These are phyloP conservation scores for Microbotryomycetes sp. DNA, from an alignment of 1,284 basidiomycete species.

Conservation along the genomic window DNA sequence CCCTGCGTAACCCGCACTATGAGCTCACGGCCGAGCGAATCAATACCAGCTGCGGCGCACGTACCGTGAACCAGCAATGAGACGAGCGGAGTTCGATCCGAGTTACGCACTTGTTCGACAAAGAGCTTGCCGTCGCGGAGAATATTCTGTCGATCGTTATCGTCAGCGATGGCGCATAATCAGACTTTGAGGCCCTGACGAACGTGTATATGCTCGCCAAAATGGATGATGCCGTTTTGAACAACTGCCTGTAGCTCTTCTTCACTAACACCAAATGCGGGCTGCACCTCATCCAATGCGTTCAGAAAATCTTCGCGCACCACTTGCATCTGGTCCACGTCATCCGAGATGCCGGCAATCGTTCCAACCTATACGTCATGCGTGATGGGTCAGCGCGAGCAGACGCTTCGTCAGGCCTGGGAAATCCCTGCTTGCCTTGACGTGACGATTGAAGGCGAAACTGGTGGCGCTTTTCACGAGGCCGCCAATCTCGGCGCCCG, in stretches of 20 bases:
- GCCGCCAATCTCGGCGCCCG: slow-evolving; percentile 92
- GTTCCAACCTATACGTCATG: slow-evolving; percentile 63
- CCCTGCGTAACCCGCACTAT: slow-evolving; percentile 40
- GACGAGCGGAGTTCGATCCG: slow-evolving; percentile 84
- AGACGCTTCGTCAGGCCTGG: neutral
- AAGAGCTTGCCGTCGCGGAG: slow-evolving; percentile 85
- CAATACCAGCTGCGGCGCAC: slow-evolving; percentile 6
- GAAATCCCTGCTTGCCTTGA: slow-evolving; percentile 53
- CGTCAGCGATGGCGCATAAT: neutral
- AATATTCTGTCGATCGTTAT: slow-evolving; percentile 54
- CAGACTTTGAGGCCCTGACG: slow-evolving; percentile 38
- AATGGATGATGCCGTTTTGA: slow-evolving; percentile 96
- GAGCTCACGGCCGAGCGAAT: neutral
- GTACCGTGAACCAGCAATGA: slow-evolving; percentile 74
- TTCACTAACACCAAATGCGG: slow-evolving; percentile 95
- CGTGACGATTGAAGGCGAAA: slow-evolving; percentile 96
- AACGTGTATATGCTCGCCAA: slow-evolving; percentile 64
- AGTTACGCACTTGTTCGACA: slow-evolving; percentile 89
- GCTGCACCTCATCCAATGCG: slow-evolving; percentile 90
- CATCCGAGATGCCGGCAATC: slow-evolving; percentile 90
- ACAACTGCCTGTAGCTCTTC: slow-evolving; percentile 92
- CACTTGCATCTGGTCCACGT: slow-evolving; percentile 88
- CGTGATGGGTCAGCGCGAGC: no score
- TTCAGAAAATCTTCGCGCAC: slow-evolving; percentile 80
- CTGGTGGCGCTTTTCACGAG: slow-evolving; percentile 95